These are phyloP conservation scores for Clathrospora elynae DNA, from an alignment of 2,329 filamentous ascomycete genomes.

Conservation along the genomic window DNA sequence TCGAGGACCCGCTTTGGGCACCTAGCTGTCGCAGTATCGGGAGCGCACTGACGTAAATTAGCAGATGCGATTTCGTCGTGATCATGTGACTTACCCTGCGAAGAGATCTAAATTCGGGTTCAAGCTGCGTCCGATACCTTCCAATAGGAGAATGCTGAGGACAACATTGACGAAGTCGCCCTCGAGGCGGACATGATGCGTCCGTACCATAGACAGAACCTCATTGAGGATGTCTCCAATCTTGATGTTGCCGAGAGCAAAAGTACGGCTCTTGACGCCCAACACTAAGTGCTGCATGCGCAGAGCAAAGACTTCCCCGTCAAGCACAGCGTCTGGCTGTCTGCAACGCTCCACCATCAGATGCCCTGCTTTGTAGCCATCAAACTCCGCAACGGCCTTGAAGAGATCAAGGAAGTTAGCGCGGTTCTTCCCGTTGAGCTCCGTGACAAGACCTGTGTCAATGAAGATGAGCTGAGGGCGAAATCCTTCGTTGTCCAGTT, in stretches of 20 bases:
- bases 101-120: constrained; percentile 89
- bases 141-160: constrained; percentile 87
- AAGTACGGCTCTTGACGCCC: constrained; percentile 84
- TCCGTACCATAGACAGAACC: constrained; percentile 87
- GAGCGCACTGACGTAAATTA: constrained; percentile 65
- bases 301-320: constrained; percentile 87
- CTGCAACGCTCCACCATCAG: constrained; percentile 96
- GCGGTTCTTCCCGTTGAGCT: constrained; percentile 85
- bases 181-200: constrained; percentile 90
- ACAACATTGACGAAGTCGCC: constrained; percentile 99
- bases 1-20: constrained; percentile 69
- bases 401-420: constrained; percentile 94
- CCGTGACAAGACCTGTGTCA: constrained; percentile 92
- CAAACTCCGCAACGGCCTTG: constrained; percentile 93
- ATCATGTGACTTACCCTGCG: constrained; percentile 59
- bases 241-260: constrained; percentile 91
- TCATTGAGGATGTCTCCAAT: constrained; percentile 94
- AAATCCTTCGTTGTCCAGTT: constrained; percentile 86
- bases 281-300: constrained; percentile 97
- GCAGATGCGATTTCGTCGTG: not conserved
- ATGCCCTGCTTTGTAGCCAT: constrained; percentile 92
- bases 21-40: constrained; percentile 90
- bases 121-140: constrained; percentile 87
- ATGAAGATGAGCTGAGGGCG: constrained; percentile 96
- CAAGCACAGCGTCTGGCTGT: constrained; percentile 86